Conservation (phyloP, 768 basidiomycete species). For the Auricularia sp. region DNA sequence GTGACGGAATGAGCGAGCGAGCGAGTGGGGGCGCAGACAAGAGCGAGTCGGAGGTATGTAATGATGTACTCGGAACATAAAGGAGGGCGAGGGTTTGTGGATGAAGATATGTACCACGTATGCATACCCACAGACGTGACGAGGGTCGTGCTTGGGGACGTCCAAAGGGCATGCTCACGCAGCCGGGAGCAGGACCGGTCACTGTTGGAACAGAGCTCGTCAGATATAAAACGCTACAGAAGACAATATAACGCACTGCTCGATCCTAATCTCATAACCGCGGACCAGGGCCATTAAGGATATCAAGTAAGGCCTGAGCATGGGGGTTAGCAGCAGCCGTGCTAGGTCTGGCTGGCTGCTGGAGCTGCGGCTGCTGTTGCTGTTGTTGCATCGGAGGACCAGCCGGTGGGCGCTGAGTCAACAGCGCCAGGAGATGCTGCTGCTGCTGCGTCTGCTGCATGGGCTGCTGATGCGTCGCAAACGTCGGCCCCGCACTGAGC, state of each 20-base stretch:
- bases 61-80: background rate
- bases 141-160: no score
- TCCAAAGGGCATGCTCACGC: no score
- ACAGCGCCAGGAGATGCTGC: slow-evolving; percentile 14
- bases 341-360: background rate
- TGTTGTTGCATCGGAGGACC: no score
- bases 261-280: no score
- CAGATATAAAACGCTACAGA: no score
- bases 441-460: slow-evolving; percentile 9
- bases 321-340: background rate
- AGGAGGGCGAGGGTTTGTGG: background rate
- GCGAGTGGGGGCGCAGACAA: background rate
- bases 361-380: background rate
- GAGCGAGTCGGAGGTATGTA: background rate
- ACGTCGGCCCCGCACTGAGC: background rate
- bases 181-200: no score
- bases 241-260: no score
- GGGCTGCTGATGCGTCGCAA: background rate
- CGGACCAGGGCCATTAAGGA: background rate
- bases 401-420: slow-evolving; percentile 7
- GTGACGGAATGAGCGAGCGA: background rate
- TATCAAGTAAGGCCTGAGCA: background rate
- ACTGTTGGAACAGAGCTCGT: no score
- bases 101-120: background rate
- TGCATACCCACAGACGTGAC: no score